These are phyloP conservation scores for Coniochaeta sp. DNA, from an alignment of 2,329 filamentous ascomycete species.

Conservation along the genomic window DNA sequence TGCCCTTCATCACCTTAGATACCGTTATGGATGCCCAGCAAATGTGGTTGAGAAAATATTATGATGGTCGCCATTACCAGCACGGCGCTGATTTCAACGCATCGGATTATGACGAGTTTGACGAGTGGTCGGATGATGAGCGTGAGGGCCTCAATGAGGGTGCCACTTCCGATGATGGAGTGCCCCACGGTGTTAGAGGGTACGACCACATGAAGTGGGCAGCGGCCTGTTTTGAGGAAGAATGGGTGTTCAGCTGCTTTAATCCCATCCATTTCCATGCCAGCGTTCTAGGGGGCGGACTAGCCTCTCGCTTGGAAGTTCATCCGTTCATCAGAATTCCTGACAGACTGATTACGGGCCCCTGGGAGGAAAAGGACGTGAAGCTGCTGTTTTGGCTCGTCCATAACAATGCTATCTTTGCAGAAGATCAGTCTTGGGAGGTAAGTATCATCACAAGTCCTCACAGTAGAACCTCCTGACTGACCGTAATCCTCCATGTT, in stretches of 20 bases:
- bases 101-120: not conserved
- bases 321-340: conserved; percentile 17
- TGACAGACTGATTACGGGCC: conserved; percentile 15
- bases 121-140: not conserved
- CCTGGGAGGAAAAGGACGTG: conserved; percentile 12
- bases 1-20: conserved; percentile 27
- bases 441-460: conserved; percentile 5
- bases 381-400: conserved; percentile 20
- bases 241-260: conserved; percentile 8
- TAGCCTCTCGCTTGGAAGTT: conserved; percentile 9
- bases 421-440: conserved; percentile 19
- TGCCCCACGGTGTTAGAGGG: not conserved
- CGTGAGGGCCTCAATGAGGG: not conserved
- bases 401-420: conserved; percentile 13
- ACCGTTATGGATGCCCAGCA: conserved; percentile 40
- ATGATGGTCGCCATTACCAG: conserved; percentile 23
- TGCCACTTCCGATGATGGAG: not conserved
- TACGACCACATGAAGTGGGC: conserved; percentile 5
- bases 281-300: not conserved
- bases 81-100: conserved; percentile 11
- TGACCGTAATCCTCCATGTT: not conserved
- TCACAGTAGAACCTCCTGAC: not conserved
- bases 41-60: conserved; percentile 33
- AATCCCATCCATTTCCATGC: not conserved
- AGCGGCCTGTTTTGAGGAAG: conserved; percentile 6